Evolutionary conservation across 257 asterid species (phyloP).

Genomic region (Coffea eugenioides): DNA sequence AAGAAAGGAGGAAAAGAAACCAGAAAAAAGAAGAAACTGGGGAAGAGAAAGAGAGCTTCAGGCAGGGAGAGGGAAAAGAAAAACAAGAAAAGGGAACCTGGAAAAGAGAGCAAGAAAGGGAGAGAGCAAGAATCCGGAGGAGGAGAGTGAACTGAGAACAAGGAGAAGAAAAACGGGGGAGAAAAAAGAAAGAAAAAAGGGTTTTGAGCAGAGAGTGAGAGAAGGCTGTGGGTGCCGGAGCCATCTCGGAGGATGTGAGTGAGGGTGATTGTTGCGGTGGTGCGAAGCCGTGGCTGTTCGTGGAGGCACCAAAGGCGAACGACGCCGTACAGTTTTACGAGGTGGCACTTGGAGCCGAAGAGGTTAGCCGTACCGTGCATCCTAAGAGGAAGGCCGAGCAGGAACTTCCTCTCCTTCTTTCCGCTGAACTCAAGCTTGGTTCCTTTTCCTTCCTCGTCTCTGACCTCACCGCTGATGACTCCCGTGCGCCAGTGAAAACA

Average conservation of each 20-base stretch:
- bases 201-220: background rate
- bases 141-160: no score
- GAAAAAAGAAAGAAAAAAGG: no score
- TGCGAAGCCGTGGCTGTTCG: conserved; percentile 62
- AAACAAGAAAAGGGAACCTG: no score
- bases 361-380: conserved; percentile 56
- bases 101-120: no score
- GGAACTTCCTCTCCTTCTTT: conserved; percentile 61
- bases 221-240: conserved; percentile 20
- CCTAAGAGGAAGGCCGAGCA: conserved; percentile 90
- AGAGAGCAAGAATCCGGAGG: no score
- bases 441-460: conserved; percentile 8
- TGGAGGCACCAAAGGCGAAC: conserved; percentile 61
- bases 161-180: no score
- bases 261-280: conserved; percentile 43
- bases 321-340: conserved; percentile 83
- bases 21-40: no score
- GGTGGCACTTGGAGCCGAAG: conserved; percentile 89
- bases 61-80: no score
- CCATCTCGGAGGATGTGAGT: conserved; percentile 24
- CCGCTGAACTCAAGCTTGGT: conserved; percentile 74
- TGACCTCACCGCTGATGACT: no score
- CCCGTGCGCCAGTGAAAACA: no score
- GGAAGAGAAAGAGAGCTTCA: no score
- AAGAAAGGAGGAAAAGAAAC: no score